Evolutionary conservation across 2,329 filamentous ascomycete genomes (phyloP), one percentile per base, ranked within the genome.

Genomic region (Xylariaceae sp.): DNA sequence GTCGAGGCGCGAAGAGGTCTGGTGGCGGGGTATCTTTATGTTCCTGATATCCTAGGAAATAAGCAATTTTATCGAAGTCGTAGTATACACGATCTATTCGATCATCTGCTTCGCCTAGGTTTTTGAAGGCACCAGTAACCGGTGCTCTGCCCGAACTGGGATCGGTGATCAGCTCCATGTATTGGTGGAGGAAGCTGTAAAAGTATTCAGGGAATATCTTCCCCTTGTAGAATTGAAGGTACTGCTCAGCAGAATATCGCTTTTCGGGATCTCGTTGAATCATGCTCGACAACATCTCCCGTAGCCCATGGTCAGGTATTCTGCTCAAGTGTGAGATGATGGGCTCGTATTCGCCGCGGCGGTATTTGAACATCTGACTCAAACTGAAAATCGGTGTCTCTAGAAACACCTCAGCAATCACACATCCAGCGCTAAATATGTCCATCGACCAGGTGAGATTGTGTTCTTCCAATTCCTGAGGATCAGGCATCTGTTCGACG

Each of bases 361-460:
- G 88, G 71, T 97, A 99, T 71, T 92, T 93, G 78, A 93, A 97
- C 56, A 99, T 83, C 73, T 97, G 93, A 67, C 91, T 96, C 9
- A 99, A 81, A n/a, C 87, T 96, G 75, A 99, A 97, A n/a, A 97
- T 93, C 7, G 95, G 92, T 0, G 92, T 84, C 75, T 99, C 94
- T 4, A 97, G 83, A 66, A 99, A 97, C 44, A 99, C 81, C 73
- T 99, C 94, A 1, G 94, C 94, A 68, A 99, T 96, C 45, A 97
- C 92, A 72, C 95, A 99, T 6, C 94, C 94, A 18, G 88, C 89
- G 73, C 94, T 97, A 77, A 99, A 99, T 41, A 99, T 88, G 72
- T 99, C 94, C 95, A 99, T 99, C 44, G 94, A 93, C 92, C 93
- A 97, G 3, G 82, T 86, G 69, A 86, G 75, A 76, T 84, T 78